These are phyloP conservation scores for Pavlovales sp. DNA, from an alignment of 208 protist genomes.

Conservation along the genomic window DNA sequence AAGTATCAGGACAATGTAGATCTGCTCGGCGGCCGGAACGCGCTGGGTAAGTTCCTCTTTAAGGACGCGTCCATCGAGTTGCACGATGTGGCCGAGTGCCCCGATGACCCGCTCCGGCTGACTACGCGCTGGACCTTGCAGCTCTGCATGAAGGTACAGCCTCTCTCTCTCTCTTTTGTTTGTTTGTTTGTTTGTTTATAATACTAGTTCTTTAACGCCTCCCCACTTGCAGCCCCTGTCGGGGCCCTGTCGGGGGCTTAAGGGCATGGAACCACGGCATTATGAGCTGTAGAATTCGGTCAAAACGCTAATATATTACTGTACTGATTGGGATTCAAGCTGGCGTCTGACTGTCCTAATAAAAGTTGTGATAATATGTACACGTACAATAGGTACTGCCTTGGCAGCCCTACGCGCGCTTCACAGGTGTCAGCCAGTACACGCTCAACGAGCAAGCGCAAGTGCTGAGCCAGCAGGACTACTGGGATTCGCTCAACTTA, in stretches of 20 bases:
- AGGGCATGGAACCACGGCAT: too few relatives aligned
- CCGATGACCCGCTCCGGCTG: not conserved
- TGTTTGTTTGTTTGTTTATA: too few relatives aligned
- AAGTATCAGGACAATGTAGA: slow-evolving; percentile 33
- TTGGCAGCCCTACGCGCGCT: slow-evolving; percentile 24
- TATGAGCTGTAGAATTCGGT: too few relatives aligned
- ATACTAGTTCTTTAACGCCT: not conserved
- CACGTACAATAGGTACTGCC: too few relatives aligned
- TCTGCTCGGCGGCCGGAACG: not conserved
- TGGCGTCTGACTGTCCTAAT: too few relatives aligned
- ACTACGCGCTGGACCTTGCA: slow-evolving; percentile 40
- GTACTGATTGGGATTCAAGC: too few relatives aligned
- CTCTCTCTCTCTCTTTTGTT: not conserved
- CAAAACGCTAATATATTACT: too few relatives aligned
- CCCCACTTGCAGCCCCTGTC: too few relatives aligned
- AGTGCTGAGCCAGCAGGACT: slow-evolving; percentile 19
- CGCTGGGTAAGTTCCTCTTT: slow-evolving; percentile 1
- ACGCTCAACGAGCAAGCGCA: slow-evolving; percentile 8
- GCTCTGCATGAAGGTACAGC: slow-evolving; percentile 23
- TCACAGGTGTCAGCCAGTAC: slow-evolving; percentile 34
- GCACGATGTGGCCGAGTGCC: not conserved
- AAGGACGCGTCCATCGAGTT: not conserved
- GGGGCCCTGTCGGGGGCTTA: too few relatives aligned
- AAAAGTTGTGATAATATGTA: too few relatives aligned
- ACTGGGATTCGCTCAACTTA: slow-evolving; percentile 36